Percentiles rank a stretch among this genome's conserved stretches.
Conservation (phyloP, 441 rosid species). For the Brassica hybrid region DNA sequence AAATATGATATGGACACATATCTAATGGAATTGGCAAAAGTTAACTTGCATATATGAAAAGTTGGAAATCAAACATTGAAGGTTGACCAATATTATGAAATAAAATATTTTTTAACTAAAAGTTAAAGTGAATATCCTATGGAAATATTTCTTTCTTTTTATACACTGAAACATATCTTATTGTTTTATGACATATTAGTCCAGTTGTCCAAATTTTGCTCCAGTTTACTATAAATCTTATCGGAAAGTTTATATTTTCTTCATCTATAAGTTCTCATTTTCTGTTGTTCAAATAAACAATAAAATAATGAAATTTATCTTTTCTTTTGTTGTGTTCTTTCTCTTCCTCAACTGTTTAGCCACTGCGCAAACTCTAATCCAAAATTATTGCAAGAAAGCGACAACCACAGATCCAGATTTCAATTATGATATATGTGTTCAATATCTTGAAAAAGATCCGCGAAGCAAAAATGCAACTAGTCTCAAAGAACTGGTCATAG, state of each 20-base stretch:
- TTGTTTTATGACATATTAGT: neutral
- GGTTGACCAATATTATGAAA: neutral
- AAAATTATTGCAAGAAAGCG: neutral
- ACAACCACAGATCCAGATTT: neutral
- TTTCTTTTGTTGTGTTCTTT: constrained; percentile 4
- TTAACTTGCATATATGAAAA: neutral
- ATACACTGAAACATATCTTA: too few relatives aligned
- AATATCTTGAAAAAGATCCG: neutral
- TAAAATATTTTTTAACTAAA: neutral
- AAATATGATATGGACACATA: neutral
- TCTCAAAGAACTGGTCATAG: neutral
- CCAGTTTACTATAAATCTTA: neutral
- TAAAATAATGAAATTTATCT: neutral
- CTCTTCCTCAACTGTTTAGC: constrained; percentile 1
- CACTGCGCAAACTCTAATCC: neutral
- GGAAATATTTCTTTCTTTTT: neutral
- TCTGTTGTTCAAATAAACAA: neutral
- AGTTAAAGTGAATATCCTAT: neutral
- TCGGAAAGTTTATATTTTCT: neutral
- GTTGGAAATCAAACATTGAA: neutral
- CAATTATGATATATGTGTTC: neutral
- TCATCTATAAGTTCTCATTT: neutral
- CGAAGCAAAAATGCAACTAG: neutral
- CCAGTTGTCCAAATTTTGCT: neutral
- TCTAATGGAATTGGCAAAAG: neutral